Conservation (phyloP, 2,329 filamentous ascomycete genomes). For the Hypomyces rosellus region DNA sequence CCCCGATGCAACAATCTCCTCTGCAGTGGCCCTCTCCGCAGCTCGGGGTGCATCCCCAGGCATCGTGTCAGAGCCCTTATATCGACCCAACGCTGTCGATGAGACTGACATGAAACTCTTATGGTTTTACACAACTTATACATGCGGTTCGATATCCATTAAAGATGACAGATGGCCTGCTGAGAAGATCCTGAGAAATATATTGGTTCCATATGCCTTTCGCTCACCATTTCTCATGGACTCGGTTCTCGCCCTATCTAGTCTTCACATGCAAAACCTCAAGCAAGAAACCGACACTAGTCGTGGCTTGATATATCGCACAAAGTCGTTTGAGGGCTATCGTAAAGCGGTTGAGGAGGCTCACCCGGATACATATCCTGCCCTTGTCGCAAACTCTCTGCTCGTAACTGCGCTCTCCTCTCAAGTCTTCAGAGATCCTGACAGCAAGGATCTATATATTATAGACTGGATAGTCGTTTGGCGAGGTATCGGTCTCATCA, state of each 20-base stretch:
- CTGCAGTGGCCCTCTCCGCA: background rate
- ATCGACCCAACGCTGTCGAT: slow-evolving; percentile 27
- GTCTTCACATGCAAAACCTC: slow-evolving; percentile 42
- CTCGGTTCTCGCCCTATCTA: slow-evolving; percentile 45
- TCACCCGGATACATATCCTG: slow-evolving; percentile 39
- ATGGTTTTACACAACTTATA: slow-evolving; percentile 48
- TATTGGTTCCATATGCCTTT: slow-evolving; percentile 45
- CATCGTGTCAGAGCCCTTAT: slow-evolving; percentile 21
- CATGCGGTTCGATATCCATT: slow-evolving; percentile 41
- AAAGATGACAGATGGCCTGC: slow-evolving; percentile 25
- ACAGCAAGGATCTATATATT: slow-evolving; percentile 41
- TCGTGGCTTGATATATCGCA: slow-evolving; percentile 39
- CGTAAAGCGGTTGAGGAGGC: slow-evolving; percentile 44
- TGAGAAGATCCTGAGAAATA: slow-evolving; percentile 39
- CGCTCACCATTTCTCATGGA: slow-evolving; percentile 49
- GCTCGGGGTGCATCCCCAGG: background rate
- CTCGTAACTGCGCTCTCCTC: slow-evolving; percentile 46
- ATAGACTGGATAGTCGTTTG: slow-evolving; percentile 52
- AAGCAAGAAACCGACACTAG: slow-evolving; percentile 32
- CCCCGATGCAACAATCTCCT: background rate
- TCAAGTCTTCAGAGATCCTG: slow-evolving; percentile 43
- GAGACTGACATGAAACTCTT: slow-evolving; percentile 46
- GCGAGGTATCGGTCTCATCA: slow-evolving; percentile 45
- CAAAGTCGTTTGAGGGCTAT: slow-evolving; percentile 45
- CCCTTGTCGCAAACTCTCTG: slow-evolving; percentile 46